These are phyloP conservation scores for Chytridium lagenaria DNA, from an alignment of 371 early-diverging fungal species.

Conservation along the genomic window DNA sequence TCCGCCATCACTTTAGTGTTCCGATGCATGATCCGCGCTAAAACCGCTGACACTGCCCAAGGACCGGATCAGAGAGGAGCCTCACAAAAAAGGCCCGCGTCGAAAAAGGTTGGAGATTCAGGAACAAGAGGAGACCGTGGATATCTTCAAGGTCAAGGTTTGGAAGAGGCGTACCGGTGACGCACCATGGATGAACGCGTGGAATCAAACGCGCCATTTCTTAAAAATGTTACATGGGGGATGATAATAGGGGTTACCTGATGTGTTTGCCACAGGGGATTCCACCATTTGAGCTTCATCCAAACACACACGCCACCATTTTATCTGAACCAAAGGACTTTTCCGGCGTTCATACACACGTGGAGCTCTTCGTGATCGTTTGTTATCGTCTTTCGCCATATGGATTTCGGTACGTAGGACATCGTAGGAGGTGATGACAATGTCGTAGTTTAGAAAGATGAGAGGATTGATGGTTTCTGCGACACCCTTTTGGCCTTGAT, in stretches of 20 bases:
- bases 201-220: conserved; percentile 67
- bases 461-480: conserved; percentile 33
- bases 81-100: neutral
- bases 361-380: conserved; percentile 29
- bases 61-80: neutral
- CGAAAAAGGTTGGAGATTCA: conserved; percentile 32
- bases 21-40: conserved; percentile 58
- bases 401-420: conserved; percentile 62
- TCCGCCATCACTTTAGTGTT: conserved; percentile 61
- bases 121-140: conserved; percentile 58
- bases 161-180: conserved; percentile 73
- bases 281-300: conserved; percentile 76
- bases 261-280: conserved; percentile 47
- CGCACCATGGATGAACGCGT: conserved; percentile 68
- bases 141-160: conserved; percentile 58
- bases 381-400: conserved; percentile 50
- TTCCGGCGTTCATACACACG: conserved; percentile 50
- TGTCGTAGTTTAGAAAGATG: conserved; percentile 54
- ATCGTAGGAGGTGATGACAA: conserved; percentile 68
- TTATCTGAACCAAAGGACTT: conserved; percentile 57
- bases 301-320: conserved; percentile 64
- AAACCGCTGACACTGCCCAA: conserved; percentile 47
- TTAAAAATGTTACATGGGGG: neutral
- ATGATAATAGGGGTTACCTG: conserved; percentile 20
- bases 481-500: neutral